These are phyloP conservation scores for Pseudogymnoascus sp. DNA, from an alignment of 2,329 filamentous ascomycete genomes.

Conservation along the genomic window DNA sequence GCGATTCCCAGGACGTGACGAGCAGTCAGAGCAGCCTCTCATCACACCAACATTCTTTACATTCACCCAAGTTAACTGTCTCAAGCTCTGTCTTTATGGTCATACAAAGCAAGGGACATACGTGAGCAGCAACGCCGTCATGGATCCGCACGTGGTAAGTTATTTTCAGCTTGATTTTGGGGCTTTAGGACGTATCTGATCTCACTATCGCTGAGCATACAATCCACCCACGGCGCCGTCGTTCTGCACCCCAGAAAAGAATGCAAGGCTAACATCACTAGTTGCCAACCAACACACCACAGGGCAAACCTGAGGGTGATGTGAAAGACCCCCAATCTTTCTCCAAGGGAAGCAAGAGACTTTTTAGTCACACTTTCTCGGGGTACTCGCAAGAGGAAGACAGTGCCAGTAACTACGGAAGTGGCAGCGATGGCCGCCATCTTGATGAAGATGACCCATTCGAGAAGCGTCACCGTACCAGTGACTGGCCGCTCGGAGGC, in stretches of 20 bases:
- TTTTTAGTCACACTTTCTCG: conserved; percentile 25
- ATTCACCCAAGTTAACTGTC: neutral
- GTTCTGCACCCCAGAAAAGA: neutral
- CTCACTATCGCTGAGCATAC: neutral
- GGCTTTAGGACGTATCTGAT: neutral
- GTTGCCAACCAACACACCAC: neutral
- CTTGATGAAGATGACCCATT: conserved; percentile 23
- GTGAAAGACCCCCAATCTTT: neutral
- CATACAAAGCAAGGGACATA: neutral
- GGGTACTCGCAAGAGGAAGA: conserved; percentile 11
- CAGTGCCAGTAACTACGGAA: conserved; percentile 27
- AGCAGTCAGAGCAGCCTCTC: neutral
- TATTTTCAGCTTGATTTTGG: neutral
- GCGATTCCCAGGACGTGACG: neutral
- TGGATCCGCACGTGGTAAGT: neutral
- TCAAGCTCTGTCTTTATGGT: neutral
- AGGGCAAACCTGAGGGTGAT: neutral
- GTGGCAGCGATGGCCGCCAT: conserved; percentile 20
- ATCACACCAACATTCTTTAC: neutral
- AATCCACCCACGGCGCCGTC: neutral
- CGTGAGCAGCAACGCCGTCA: neutral
- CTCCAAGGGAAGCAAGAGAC: conserved; percentile 23
- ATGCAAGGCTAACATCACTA: neutral
- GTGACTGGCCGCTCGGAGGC: conserved; percentile 34
- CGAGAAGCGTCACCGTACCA: conserved; percentile 35